Percentiles rank a stretch among this genome's conserved stretches.
Conservation (phyloP, 805 yeast species). For the Pichia californica region DNA sequence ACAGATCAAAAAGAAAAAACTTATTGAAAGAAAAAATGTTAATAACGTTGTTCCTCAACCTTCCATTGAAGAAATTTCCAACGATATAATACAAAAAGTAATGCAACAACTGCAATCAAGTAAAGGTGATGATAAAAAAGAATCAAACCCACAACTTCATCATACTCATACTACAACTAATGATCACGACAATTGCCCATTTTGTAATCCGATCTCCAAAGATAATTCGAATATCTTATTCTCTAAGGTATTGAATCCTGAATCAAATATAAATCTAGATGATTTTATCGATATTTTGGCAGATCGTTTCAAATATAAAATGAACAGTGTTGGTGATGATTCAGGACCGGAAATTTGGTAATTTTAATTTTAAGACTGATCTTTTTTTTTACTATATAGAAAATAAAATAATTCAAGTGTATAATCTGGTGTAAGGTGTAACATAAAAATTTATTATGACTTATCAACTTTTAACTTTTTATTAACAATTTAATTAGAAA, state of each 20-base stretch:
- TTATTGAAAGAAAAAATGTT: constrained; percentile 1
- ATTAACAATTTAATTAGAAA: no score
- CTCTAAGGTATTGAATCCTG: neutral
- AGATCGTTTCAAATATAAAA: constrained; percentile 5
- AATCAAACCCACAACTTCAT: no score
- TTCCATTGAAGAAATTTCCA: constrained; percentile 2
- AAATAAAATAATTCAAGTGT: neutral
- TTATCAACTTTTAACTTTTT: no score
- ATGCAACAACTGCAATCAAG: constrained; percentile 4
- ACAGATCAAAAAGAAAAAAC: constrained; percentile 5
- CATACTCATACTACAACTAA: neutral
- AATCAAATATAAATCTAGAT: neutral
- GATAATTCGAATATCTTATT: neutral
- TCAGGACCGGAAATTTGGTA: constrained; percentile 8
- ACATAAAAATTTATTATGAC: no score
- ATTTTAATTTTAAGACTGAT: neutral
- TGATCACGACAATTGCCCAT: constrained; percentile 8
- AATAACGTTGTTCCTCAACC: neutral
- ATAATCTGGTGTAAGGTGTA: neutral
- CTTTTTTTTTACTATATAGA: neutral
- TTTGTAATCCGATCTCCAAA: constrained; percentile 4
- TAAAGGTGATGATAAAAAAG: no score
- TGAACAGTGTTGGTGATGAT: neutral
- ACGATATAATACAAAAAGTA: constrained; percentile 6
- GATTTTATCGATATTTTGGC: constrained; percentile 7